These are phyloP conservation scores for Pterocarpus macrocarpus DNA, from an alignment of 306 rosid genomes.

Conservation along the genomic window DNA sequence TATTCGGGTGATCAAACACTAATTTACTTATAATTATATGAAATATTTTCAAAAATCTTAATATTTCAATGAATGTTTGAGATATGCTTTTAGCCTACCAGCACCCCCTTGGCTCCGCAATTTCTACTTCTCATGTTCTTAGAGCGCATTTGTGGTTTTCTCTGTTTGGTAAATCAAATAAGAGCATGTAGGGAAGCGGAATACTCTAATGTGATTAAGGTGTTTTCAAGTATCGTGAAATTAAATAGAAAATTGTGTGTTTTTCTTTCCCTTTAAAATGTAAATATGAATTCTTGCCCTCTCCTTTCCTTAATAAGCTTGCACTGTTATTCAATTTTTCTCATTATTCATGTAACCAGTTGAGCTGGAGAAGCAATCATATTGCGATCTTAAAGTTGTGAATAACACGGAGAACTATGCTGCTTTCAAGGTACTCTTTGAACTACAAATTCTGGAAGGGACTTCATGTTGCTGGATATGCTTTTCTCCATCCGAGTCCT, in stretches of 20 bases:
- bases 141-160: too few relatives aligned
- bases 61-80: too few relatives aligned
- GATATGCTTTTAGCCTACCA: too few relatives aligned
- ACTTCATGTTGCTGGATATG: slow-evolving; percentile 11
- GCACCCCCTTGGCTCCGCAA: too few relatives aligned
- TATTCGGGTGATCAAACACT: too few relatives aligned
- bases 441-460: slow-evolving; percentile 3
- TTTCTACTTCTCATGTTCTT: too few relatives aligned
- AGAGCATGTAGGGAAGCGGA: not conserved
- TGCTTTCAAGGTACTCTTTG: slow-evolving; percentile 83
- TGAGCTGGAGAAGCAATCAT: slow-evolving; percentile 90
- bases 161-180: too few relatives aligned
- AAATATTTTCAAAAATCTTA: too few relatives aligned
- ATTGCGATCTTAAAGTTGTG: slow-evolving; percentile 82
- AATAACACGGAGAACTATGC: slow-evolving; percentile 80
- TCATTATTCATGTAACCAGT: slow-evolving; percentile 62
- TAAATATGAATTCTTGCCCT: not conserved
- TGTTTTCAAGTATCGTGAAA: not conserved
- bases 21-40: too few relatives aligned
- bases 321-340: slow-evolving; percentile 34
- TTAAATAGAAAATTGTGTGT: not conserved
- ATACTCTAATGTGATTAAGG: not conserved
- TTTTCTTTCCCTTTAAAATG: not conserved
- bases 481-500: slow-evolving; percentile 5
- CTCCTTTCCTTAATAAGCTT: slow-evolving; percentile 6